phyloP scores from a whole-genome alignment of 345 rosid genomes.

The Camelina laxa region DNA sequence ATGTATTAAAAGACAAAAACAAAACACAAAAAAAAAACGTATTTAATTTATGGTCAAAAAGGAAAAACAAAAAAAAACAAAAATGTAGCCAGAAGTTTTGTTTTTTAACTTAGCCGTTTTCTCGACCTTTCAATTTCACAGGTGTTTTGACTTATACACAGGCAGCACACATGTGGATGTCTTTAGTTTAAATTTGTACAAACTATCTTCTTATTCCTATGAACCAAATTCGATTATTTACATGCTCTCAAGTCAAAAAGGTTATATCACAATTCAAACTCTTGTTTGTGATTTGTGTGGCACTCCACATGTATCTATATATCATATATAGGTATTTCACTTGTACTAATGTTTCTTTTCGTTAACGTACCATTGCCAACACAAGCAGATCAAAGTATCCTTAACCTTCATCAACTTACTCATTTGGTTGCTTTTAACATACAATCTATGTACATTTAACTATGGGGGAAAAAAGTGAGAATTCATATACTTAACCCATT shows the following conservation, averaged over 20 bases:
- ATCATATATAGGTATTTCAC: not conserved
- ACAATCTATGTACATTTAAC: not conserved
- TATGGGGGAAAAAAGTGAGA: too few species aligned
- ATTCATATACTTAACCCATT: not conserved
- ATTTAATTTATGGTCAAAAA: not conserved
- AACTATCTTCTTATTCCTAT: not conserved
- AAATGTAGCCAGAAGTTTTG: not conserved
- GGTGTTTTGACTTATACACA: not conserved
- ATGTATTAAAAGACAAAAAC: not conserved
- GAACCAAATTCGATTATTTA: not conserved
- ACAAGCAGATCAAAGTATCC: not conserved
- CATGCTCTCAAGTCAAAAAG: not conserved
- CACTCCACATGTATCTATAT: constrained; percentile 12
- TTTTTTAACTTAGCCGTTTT: not conserved
- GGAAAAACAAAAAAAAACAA: not conserved
- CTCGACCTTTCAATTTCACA: constrained; percentile 6
- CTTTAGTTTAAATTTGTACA: not conserved
- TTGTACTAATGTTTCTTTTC: not conserved
- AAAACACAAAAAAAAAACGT: not conserved
- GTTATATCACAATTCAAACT: not conserved
- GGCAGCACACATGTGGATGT: not conserved
- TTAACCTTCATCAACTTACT: not conserved
- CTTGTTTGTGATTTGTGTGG: not conserved
- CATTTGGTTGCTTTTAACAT: not conserved
- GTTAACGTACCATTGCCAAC: not conserved